Evolutionary conservation across 129 eudicot species (phyloP).

Genomic region (Solidago caesia): DNA sequence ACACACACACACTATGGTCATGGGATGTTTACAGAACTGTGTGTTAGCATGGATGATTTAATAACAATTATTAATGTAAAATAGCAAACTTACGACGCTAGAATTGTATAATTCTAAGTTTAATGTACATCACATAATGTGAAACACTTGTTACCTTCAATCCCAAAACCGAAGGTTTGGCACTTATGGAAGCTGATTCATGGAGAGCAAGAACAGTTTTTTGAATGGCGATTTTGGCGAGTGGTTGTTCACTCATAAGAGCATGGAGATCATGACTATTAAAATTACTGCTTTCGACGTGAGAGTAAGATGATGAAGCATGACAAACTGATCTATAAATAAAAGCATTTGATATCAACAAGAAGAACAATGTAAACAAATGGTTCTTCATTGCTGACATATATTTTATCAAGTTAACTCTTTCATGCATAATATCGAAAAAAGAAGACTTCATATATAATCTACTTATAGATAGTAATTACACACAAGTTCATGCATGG

Average conservation of each 20-base stretch:
- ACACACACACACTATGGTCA: no score
- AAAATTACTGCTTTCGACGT: constrained; percentile 2
- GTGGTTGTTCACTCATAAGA: constrained; percentile 41
- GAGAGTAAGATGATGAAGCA: constrained; percentile 25
- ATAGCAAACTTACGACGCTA: background rate
- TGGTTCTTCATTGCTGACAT: background rate
- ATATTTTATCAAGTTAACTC: constrained; percentile 9
- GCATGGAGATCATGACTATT: constrained; percentile 12
- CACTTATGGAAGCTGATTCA: constrained; percentile 35
- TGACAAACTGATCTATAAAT: background rate
- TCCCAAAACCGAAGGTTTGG: constrained; percentile 38
- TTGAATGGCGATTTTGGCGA: constrained; percentile 46
- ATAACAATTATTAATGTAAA: no score
- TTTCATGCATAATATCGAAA: background rate
- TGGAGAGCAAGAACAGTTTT: constrained; percentile 38
- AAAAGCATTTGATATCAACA: constrained; percentile 12
- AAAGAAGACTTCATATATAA: background rate
- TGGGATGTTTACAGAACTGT: background rate
- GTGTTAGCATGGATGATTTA: background rate
- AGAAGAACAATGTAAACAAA: background rate
- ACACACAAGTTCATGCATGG: background rate
- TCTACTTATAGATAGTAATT: background rate
- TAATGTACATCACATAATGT: background rate
- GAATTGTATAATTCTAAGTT: background rate
- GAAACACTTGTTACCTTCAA: constrained; percentile 18